A percentile compares a stretch with the other conserved stretches of the same genome.
These are phyloP conservation scores for Mortierella claussenii DNA, from an alignment of 192 early-diverging fungal species.

Conservation along the genomic window DNA sequence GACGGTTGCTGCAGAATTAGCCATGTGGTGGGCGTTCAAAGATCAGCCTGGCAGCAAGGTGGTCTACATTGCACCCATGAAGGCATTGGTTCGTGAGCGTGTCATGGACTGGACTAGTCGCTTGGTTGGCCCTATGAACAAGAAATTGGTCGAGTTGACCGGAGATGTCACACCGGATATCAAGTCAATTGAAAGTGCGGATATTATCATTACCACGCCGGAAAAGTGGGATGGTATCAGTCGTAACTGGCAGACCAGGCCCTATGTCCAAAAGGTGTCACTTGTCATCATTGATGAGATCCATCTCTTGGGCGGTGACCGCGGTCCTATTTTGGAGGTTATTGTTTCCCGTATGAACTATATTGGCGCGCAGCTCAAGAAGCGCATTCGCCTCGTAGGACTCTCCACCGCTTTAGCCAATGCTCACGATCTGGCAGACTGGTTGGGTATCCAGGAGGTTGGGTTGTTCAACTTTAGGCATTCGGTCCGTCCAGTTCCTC, in stretches of 20 bases:
- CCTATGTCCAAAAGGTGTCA: constrained; percentile 88
- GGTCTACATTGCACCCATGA: constrained; percentile 98
- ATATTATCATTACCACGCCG: constrained; percentile 98
- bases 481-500: constrained; percentile 95
- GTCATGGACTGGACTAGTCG: constrained; percentile 88
- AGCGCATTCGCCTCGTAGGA: constrained; percentile 91
- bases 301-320: constrained; percentile 95
- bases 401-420: constrained; percentile 97
- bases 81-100: constrained; percentile 96
- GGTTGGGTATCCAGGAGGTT: constrained; percentile 88
- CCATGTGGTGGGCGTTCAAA: constrained; percentile 93
- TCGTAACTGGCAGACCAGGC: constrained; percentile 90
- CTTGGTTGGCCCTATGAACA: constrained; percentile 75
- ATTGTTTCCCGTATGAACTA: constrained; percentile 99
- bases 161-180: constrained; percentile 96
- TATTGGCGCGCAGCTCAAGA: constrained; percentile 82
- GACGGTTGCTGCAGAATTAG: constrained; percentile 95
- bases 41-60: constrained; percentile 85
- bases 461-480: constrained; percentile 98
- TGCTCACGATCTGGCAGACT: constrained; percentile 94
- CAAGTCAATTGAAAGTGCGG: constrained; percentile 83
- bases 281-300: constrained; percentile 99
- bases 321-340: constrained; percentile 96
- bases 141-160: constrained; percentile 92
- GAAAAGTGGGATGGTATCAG: constrained; percentile 99